Percentiles rank a stretch among this genome's conserved stretches.
Conservation (phyloP, 2,329 filamentous ascomycete species). For the Mycocentrospora acerina region DNA sequence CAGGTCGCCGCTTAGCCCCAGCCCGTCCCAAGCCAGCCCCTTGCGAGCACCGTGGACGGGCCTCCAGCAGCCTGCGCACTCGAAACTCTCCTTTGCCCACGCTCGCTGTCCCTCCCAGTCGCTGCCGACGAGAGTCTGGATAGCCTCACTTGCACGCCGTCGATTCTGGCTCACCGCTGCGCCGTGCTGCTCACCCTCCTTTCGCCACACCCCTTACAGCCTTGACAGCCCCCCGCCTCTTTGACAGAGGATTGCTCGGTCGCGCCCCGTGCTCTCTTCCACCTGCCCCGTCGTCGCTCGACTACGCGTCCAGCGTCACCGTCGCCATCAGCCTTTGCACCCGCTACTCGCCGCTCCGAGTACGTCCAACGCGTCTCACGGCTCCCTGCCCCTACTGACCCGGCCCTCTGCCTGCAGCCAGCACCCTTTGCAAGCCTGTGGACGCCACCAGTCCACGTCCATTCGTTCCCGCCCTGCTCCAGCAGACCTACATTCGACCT, state of each 20-base stretch:
- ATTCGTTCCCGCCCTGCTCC: too few relatives aligned
- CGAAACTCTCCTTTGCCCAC: slow-evolving; percentile 23
- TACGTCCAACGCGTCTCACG: slow-evolving; percentile 17
- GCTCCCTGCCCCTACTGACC: slow-evolving; percentile 20
- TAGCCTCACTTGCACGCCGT: slow-evolving; percentile 29
- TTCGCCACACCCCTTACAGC: slow-evolving; percentile 22
- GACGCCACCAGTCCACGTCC: slow-evolving; percentile 7
- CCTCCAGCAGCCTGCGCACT: slow-evolving; percentile 20
- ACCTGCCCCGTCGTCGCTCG: slow-evolving; percentile 14
- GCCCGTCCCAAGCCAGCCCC: slow-evolving; percentile 21
- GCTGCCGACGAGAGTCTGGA: slow-evolving; percentile 29
- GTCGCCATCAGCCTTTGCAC: slow-evolving; percentile 14
- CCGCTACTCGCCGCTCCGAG: slow-evolving; percentile 24
- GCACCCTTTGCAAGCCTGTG: slow-evolving; percentile 6
- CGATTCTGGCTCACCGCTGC: slow-evolving; percentile 32
- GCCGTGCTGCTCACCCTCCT: slow-evolving; percentile 42
- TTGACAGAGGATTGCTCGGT: slow-evolving; percentile 38
- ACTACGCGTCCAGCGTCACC: slow-evolving; percentile 11
- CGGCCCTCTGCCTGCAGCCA: slow-evolving; percentile 13
- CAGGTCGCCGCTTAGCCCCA: slow-evolving; percentile 21
- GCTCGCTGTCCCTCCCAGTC: slow-evolving; percentile 29
- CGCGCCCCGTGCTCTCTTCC: slow-evolving; percentile 20
- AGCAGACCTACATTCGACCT: not conserved
- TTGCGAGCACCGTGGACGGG: slow-evolving; percentile 24
- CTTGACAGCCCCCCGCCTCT: slow-evolving; percentile 27